These are phyloP conservation scores for Nissolia schottii DNA, from an alignment of 306 rosid genomes.

Conservation along the genomic window DNA sequence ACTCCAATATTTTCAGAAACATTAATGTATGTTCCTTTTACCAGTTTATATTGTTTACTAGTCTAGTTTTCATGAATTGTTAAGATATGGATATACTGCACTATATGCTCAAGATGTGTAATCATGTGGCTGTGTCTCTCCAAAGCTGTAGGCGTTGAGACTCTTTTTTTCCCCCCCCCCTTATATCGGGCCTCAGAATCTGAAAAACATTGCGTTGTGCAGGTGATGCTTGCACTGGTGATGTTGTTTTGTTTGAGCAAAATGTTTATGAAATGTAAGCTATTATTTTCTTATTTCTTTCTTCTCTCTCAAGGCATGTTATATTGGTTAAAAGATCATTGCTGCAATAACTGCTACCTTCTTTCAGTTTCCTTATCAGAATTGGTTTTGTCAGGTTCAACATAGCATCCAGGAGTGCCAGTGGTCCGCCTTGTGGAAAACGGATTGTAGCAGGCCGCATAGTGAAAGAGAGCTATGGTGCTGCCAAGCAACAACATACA, in stretches of 20 bases:
- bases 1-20: not conserved
- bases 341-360: not conserved
- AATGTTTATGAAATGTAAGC: conserved; percentile 84
- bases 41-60: not conserved
- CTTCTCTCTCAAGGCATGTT: not conserved
- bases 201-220: conserved; percentile 27
- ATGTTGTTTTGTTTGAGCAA: conserved; percentile 88
- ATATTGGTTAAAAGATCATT: not conserved
- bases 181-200: not conserved
- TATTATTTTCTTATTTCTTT: not conserved
- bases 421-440: conserved; percentile 73
- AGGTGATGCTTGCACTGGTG: conserved; percentile 96
- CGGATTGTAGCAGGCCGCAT: conserved; percentile 79
- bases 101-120: not conserved
- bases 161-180: not conserved
- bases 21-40: not conserved
- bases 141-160: not conserved
- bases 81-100: not conserved
- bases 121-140: not conserved
- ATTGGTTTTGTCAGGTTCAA: conserved; percentile 55
- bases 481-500: conserved; percentile 89
- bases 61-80: not conserved
- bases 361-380: not conserved
- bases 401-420: conserved; percentile 65
- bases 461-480: conserved; percentile 89